A percentile compares a stretch with the other conserved stretches of the same genome.
These are phyloP conservation scores for Aspergillus candidus DNA, from an alignment of 2,329 filamentous ascomycete species.

Conservation along the genomic window DNA sequence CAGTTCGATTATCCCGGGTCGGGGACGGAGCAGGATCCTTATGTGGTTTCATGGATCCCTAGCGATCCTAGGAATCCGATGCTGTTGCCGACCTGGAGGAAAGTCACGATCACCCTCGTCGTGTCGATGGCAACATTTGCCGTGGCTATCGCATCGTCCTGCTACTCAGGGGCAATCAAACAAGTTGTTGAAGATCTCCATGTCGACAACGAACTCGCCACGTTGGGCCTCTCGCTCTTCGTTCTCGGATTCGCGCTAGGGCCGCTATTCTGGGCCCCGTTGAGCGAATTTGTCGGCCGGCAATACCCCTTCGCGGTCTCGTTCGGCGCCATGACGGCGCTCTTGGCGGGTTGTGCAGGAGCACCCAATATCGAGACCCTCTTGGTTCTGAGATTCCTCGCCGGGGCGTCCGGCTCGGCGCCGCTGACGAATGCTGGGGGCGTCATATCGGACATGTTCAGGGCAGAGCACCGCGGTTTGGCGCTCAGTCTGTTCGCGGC, in stretches of 20 bases:
- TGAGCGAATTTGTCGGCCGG: slow-evolving; percentile 2
- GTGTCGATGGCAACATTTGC: neutral
- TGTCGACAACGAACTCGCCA: neutral
- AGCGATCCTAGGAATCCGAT: slow-evolving; percentile 3
- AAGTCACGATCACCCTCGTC: neutral
- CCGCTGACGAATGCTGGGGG: slow-evolving; percentile 1
- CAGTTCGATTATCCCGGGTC: slow-evolving; percentile 1
- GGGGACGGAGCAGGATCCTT: slow-evolving; percentile 2
- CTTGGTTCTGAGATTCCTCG: slow-evolving; percentile 6
- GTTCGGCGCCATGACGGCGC: neutral
- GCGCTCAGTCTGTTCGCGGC: slow-evolving; percentile 2
- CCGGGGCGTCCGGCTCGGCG: slow-evolving; percentile 1
- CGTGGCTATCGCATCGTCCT: slow-evolving; percentile 1
- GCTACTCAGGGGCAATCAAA: neutral
- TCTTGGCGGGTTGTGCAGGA: neutral
- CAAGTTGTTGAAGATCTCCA: neutral
- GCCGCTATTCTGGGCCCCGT: neutral
- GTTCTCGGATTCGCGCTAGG: slow-evolving; percentile 1
- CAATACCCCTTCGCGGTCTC: neutral
- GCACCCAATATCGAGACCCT: slow-evolving; percentile 3
- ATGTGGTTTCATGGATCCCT: slow-evolving; percentile 1
- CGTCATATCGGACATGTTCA: slow-evolving; percentile 3
- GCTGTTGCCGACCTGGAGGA: neutral
- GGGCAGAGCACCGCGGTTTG: slow-evolving; percentile 2
- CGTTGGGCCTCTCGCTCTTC: neutral